phyloP scores from a whole-genome alignment of 2,329 filamentous ascomycete species.

The Penicillium occitanis region DNA sequence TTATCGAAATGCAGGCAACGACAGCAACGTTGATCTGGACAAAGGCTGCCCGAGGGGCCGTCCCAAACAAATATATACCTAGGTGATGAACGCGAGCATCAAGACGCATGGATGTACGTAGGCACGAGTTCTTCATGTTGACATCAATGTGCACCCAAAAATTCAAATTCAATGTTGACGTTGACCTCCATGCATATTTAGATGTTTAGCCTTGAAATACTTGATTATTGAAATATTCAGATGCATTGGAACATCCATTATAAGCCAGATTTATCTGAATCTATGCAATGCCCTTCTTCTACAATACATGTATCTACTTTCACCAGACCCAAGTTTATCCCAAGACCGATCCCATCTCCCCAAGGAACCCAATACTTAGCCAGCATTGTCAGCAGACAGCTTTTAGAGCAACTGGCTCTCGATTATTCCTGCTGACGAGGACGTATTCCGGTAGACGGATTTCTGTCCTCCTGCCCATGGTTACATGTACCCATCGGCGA shows the following conservation, averaged over 20 bases:
- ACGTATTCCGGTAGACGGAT: neutral
- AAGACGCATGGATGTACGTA: neutral
- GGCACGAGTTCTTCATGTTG: too few species aligned
- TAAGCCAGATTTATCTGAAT: neutral
- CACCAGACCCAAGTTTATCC: too few species aligned
- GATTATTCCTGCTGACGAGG: neutral
- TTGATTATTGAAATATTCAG: neutral
- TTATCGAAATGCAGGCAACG: neutral
- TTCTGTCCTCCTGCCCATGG: neutral
- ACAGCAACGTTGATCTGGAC: neutral
- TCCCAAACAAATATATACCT: neutral
- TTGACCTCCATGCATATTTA: neutral
- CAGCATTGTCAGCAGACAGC: neutral
- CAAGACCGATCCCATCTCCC: too few species aligned
- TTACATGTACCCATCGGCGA: neutral
- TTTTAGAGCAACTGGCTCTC: neutral
- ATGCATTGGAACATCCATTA: neutral
- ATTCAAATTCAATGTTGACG: neutral
- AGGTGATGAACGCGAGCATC: neutral
- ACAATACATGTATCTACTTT: too few species aligned
- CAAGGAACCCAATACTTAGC: neutral
- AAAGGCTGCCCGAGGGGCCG: too few species aligned
- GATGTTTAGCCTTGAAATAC: neutral
- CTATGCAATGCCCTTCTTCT: too few species aligned
- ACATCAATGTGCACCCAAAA: too few species aligned